Evolutionary conservation across 164 flowering plant species (phyloP).

Genomic region (Vitis rotundifolia): DNA sequence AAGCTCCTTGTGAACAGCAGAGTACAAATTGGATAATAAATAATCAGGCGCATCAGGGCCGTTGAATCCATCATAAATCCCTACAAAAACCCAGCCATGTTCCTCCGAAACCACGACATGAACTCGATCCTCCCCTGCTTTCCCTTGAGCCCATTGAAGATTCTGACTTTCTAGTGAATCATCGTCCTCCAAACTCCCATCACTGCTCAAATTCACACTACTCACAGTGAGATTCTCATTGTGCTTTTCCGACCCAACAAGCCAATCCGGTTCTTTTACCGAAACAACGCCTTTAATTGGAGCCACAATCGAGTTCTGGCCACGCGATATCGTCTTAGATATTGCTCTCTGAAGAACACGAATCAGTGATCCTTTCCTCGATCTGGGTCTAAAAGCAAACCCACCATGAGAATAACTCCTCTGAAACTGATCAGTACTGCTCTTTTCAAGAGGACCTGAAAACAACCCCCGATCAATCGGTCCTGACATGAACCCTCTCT

Average conservation of each 20-base stretch:
- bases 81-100: constrained; percentile 59
- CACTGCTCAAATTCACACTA: constrained; percentile 52
- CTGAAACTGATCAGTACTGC: constrained; percentile 34
- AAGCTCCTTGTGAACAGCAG: constrained; percentile 55
- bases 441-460: constrained; percentile 53
- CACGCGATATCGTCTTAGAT: constrained; percentile 44
- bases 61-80: constrained; percentile 66
- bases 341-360: constrained; percentile 42
- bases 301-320: constrained; percentile 58
- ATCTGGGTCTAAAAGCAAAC: constrained; percentile 29
- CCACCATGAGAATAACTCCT: constrained; percentile 56
- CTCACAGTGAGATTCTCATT: constrained; percentile 37
- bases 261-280: constrained; percentile 46
- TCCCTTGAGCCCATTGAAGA: constrained; percentile 78
- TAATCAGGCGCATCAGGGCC: constrained; percentile 76
- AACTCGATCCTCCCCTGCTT: constrained; percentile 70
- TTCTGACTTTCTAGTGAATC: constrained; percentile 48
- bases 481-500: constrained; percentile 48
- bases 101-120: constrained; percentile 72
- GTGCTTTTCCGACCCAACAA: constrained; percentile 24
- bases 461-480: constrained; percentile 48
- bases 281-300: constrained; percentile 43
- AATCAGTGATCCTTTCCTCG: constrained; percentile 37
- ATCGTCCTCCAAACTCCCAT: constrained; percentile 63
- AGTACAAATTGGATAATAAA: constrained; percentile 52